Evolutionary conservation across 2,329 filamentous ascomycete genomes (phyloP), one percentile per base, ranked within the genome.

Genomic region (Apiospora kogelbergensis): DNA sequence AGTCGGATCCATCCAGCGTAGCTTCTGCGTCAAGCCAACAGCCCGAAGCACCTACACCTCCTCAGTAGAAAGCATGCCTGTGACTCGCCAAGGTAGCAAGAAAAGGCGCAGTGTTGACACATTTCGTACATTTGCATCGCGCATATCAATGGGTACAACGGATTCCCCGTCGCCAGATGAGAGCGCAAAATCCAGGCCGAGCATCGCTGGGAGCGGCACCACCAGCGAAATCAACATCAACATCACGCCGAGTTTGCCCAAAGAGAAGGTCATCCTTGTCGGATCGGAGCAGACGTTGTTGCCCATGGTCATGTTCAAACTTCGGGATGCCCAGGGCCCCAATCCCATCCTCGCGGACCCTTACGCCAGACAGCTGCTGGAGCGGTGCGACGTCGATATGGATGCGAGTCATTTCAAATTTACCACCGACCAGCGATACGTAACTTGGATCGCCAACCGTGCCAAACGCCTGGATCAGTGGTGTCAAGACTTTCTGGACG

Each of bases 231-330:
- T 60, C 53, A 60, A 60, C 30, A 60, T 68, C 60, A 66, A 45
- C 33, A 45, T 37, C 42, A 22, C 17, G 37, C 40, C 26, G 7
- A 66, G 37, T 20, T n/a, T 45, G 30, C 68, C 68, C 20, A 67
- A 63, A 20, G 65, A 67, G 20, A 73, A 69, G 67, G 68, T 72
- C 7, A 68, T 69, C 30, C 71, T 74, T n/a, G 68, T 45, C n/a
- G 69, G 71, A 10, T 71, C 74, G 20, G 72, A 74, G 41, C 65
- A 74, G 65, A 74, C 73, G 1, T 68, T 74, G 69, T 53, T 74
- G 5, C 37, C 69, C 5, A 73, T 71, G 66, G 44, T 74, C 3
- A 67, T 69, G 68, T 68, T 69, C 41, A 70, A 73, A 22, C 67
- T 67, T 17, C 70, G 66, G 24, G 73, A 74, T 30, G 68, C 73